A percentile compares a stretch with the other conserved stretches of the same genome.
These are phyloP conservation scores for Erucastrum elatum DNA, from an alignment of 345 rosid genomes.

Conservation along the genomic window DNA sequence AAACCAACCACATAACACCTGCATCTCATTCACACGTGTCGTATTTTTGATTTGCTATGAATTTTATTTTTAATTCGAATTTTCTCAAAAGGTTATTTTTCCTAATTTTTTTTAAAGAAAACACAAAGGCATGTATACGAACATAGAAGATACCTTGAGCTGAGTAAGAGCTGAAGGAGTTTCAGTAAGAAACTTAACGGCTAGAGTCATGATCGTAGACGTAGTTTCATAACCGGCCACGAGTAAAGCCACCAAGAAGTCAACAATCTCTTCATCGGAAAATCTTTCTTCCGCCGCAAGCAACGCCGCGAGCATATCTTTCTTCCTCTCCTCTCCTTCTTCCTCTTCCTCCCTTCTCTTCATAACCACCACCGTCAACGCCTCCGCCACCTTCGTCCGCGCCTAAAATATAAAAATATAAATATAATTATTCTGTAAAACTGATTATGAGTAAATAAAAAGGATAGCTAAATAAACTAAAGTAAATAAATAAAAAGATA, in stretches of 20 bases:
- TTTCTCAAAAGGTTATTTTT: background rate
- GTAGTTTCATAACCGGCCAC: constrained; percentile 99
- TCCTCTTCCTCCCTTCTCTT: constrained; percentile 57
- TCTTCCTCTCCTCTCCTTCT: constrained; percentile 45
- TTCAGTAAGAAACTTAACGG: constrained; percentile 89
- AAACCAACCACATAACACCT: constrained; percentile 39
- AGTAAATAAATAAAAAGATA: constrained; percentile 18
- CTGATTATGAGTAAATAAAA: background rate
- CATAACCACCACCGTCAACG: constrained; percentile 73
- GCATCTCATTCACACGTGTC: constrained; percentile 24
- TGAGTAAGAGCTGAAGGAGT: constrained; percentile 87
- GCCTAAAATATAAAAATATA: constrained; percentile 50
- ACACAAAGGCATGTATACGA: background rate
- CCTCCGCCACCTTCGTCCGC: constrained; percentile 95
- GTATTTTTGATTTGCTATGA: background rate
- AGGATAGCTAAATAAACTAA: background rate
- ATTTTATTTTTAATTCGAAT: background rate
- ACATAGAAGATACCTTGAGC: constrained; percentile 57
- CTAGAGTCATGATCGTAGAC: constrained; percentile 93
- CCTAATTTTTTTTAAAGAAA: background rate
- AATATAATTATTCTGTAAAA: background rate
- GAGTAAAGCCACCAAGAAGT: constrained; percentile 79
- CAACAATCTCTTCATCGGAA: constrained; percentile 86
- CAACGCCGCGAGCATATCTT: constrained; percentile 83
- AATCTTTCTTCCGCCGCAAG: constrained; percentile 64